Percentiles rank a stretch among this genome's conserved stretches.
Evolutionary conservation across 495 filamentous ascomycete genomes (phyloP).

Genomic region (Extremus antarcticus): DNA sequence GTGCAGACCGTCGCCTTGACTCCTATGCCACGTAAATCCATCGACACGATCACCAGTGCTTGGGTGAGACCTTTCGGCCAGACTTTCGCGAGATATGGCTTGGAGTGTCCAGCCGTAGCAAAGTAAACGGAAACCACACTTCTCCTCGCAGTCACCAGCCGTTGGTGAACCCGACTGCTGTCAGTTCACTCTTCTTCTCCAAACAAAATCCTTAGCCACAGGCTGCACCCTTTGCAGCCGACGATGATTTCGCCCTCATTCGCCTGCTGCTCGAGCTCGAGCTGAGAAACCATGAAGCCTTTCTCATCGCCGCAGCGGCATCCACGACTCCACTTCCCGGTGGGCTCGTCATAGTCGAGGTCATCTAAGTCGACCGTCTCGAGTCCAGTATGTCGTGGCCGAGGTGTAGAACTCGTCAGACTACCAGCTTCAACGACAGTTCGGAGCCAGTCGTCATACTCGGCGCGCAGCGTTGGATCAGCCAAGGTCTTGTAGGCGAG

Average conservation of each 20-base stretch:
- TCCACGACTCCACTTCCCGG: conserved; percentile 48
- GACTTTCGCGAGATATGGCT: too few species aligned
- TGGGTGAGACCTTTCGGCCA: too few species aligned
- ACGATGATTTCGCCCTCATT: conserved; percentile 59
- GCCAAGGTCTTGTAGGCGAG: conserved; percentile 63
- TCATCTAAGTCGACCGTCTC: conserved; percentile 82
- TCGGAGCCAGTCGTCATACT: conserved; percentile 49
- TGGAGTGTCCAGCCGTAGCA: too few species aligned
- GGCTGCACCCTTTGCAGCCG: conserved; percentile 70
- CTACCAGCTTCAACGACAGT: conserved; percentile 5
- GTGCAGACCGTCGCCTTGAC: too few species aligned
- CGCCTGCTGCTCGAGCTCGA: conserved; percentile 55
- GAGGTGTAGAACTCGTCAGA: background rate
- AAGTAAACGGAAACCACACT: too few species aligned
- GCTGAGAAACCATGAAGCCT: conserved; percentile 60
- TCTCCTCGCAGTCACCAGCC: too few species aligned
- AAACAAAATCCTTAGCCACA: conserved; percentile 70
- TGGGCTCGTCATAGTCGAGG: conserved; percentile 41
- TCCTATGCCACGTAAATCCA: too few species aligned
- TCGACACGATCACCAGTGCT: too few species aligned
- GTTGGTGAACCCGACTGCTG: too few species aligned
- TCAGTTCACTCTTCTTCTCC: conserved; percentile 34
- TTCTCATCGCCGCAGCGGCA: conserved; percentile 74
- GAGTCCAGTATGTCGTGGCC: conserved; percentile 52
- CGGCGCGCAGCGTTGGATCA: conserved; percentile 42